phyloP scores from a whole-genome alignment of 2,329 filamentous ascomycete species.

The Davidsoniella neocaledoniae region DNA sequence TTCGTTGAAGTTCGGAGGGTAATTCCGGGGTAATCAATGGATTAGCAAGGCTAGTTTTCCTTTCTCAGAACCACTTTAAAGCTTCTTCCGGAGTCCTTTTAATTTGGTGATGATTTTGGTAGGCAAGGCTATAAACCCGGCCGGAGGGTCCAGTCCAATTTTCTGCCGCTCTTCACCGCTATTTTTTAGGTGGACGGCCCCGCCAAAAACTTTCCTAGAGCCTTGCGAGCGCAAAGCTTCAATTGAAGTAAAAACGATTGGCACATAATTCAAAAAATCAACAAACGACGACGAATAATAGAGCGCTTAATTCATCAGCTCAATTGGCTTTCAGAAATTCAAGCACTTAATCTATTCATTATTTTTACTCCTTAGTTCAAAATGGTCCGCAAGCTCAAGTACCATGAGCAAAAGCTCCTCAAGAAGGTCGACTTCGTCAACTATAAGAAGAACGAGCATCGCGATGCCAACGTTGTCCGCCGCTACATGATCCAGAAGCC shows the following conservation, averaged over 20 bases:
- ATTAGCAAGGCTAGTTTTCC: background rate
- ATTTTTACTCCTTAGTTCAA: background rate
- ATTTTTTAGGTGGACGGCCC: constrained; percentile 4
- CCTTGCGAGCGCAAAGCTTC: background rate
- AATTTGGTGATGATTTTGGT: background rate
- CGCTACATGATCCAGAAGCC: constrained; percentile 86
- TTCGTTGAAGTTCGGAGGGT: no score
- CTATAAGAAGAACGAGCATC: constrained; percentile 81
- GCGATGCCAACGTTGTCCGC: constrained; percentile 61
- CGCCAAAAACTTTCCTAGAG: constrained; percentile 11
- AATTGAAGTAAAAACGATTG: background rate
- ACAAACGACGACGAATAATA: background rate
- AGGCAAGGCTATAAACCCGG: background rate
- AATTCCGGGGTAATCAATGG: no score
- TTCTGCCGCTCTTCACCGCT: constrained; percentile 9
- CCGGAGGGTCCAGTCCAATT: background rate
- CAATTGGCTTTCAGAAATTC: background rate
- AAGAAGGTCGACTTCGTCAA: constrained; percentile 87
- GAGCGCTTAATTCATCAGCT: background rate
- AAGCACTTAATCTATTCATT: background rate
- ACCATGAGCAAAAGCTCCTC: constrained; percentile 92
- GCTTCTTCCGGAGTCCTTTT: background rate
- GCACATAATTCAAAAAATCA: background rate
- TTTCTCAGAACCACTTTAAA: background rate
- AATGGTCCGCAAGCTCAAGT: constrained; percentile 93